A percentile compares a stretch with the other conserved stretches of the same genome.
Conservation (phyloP, 805 yeast genomes). For the Starmerella vaccinii region DNA sequence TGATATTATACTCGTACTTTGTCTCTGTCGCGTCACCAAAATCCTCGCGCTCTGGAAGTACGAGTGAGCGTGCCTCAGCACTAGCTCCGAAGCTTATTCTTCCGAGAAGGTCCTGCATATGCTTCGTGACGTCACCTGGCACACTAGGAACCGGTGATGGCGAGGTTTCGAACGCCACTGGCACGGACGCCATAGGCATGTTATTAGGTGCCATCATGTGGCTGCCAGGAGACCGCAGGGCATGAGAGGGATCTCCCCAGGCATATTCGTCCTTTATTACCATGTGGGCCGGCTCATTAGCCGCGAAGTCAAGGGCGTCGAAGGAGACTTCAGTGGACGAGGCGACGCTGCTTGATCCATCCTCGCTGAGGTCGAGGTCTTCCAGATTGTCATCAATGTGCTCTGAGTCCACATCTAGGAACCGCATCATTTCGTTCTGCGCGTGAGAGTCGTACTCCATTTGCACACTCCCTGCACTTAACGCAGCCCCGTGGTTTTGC, state of each 20-base stretch:
- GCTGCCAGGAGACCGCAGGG: neutral
- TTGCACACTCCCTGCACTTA: neutral
- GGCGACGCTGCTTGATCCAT: slow-evolving; percentile 21
- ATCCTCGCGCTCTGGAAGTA: slow-evolving; percentile 13
- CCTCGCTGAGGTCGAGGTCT: slow-evolving; percentile 22
- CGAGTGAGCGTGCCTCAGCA: slow-evolving; percentile 9
- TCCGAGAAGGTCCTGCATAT: slow-evolving; percentile 20
- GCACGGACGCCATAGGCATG: neutral
- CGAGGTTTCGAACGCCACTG: neutral
- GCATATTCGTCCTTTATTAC: neutral
- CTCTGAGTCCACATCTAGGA: slow-evolving; percentile 10
- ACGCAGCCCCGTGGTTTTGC: neutral
- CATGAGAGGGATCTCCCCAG: neutral
- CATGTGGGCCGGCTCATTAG: neutral
- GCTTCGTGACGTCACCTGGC: slow-evolving; percentile 1
- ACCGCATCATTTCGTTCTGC: slow-evolving; percentile 19
- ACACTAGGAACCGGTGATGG: slow-evolving; percentile 3
- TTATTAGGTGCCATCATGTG: neutral
- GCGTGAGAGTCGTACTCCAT: slow-evolving; percentile 5
- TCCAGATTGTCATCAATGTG: slow-evolving; percentile 6
- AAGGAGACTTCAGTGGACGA: slow-evolving; percentile 16
- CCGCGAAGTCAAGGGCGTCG: slow-evolving; percentile 5
- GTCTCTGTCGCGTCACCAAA: slow-evolving; percentile 9
- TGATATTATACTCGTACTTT: slow-evolving; percentile 17
- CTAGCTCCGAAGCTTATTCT: slow-evolving; percentile 21